Base-by-base conservation (phyloP, 2,329 filamentous ascomycete species). In the Apiospora kogelbergensis region DNA sequence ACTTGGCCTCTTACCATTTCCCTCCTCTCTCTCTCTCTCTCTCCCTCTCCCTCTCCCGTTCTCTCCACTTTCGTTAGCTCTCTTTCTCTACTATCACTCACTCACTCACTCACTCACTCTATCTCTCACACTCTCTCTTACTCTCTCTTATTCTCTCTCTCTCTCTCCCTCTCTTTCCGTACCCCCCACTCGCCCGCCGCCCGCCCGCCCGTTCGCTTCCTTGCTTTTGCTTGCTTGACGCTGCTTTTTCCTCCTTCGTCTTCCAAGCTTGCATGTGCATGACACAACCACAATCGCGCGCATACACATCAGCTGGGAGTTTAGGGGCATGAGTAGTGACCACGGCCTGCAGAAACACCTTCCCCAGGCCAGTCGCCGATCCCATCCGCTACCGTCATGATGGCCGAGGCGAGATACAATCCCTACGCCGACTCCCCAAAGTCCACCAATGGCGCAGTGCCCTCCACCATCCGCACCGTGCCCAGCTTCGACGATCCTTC, bases 401-500 rank as follows among this genome's bases (percentile, higher is more conserved):
- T 65, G 64, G 69, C 64, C 48, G 67, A 68, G 60, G 65, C 65
- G 20, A 68, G 65, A 57, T 70, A 67, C 57, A 70, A 67, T 40
- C 67, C 63, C 33, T 68, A 64, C 60, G 53, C 67, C 44, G 68
- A 45, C 57, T 70, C 69, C 3, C 69, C 69, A 42, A 70, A 70
- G 40, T 68, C 67, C 13, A 37, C 42, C 65, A 48, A 46, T 24
- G 65, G 65, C 33, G 30, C 65, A n/a, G 20, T 66, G 71, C 76
- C 79, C 68, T 81, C 82, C 73, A 88, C 87, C 40, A 89, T 90
- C 71, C 86, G 88, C 71, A 84, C 86, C 68, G 87, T 90, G 45
- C 81, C 83, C 46, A 88, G 85, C 79, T 84, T 85, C 76, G 87
- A 89, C 76, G 83, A 80, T 42, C 75, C 78, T 33, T 80, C 83